A percentile compares a stretch with the other conserved stretches of the same genome.
phyloP scores from a whole-genome alignment of 73 alveolate species.

The Stentor coeruleus region DNA sequence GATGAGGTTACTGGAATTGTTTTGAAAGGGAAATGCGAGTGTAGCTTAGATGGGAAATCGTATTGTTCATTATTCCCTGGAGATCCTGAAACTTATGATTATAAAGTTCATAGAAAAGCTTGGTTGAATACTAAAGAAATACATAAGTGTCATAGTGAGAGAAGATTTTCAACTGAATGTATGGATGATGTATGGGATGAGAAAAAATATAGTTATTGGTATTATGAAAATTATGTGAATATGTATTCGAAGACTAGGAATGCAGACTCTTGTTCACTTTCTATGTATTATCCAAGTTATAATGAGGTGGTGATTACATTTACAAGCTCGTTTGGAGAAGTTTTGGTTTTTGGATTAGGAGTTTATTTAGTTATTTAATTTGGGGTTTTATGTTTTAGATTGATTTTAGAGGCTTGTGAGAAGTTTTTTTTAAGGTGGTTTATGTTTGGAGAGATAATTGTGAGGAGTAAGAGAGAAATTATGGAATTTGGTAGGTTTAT shows the following conservation, averaged over 20 bases:
- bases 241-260: not conserved
- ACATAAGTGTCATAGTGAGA: not conserved
- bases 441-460: too few species aligned
- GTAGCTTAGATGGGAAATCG: not conserved
- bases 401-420: slow-evolving; percentile 2
- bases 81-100: slow-evolving; percentile 2
- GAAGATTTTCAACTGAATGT: not conserved
- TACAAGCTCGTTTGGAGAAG: not conserved
- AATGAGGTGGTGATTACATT: not conserved
- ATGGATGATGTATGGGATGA: not conserved
- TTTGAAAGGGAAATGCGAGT: not conserved
- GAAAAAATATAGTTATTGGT: not conserved
- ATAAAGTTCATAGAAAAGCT: not conserved
- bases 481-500: too few species aligned
- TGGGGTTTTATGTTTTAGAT: not conserved
- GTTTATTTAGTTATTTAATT: too few species aligned
- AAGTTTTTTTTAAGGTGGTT: too few species aligned
- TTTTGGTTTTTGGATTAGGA: not conserved
- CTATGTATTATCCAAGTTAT: not conserved
- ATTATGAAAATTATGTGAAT: not conserved
- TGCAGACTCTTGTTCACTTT: not conserved
- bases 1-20: not conserved
- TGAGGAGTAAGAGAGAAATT: too few species aligned
- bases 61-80: not conserved
- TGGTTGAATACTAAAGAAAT: not conserved